Conservation (phyloP, 257 asterid genomes). For the Petunia axillaris region DNA sequence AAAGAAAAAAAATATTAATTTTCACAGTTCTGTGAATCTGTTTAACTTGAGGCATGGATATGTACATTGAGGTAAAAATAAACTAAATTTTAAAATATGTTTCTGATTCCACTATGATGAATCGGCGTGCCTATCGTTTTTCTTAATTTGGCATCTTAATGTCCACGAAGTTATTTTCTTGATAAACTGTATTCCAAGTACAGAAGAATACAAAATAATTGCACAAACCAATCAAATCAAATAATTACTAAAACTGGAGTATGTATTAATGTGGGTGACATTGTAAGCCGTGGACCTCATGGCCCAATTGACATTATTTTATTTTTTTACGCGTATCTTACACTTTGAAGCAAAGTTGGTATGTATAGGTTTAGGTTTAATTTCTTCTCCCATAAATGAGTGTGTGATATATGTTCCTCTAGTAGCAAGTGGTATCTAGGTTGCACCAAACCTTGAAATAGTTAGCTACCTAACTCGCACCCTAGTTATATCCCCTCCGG, state of each 20-base stretch:
- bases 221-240: background rate
- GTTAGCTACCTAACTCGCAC: background rate
- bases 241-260: background rate
- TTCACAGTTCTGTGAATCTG: background rate
- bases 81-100: background rate
- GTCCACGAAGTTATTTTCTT: background rate
- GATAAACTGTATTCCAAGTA: background rate
- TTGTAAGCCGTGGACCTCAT: background rate
- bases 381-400: background rate
- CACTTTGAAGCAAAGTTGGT: background rate
- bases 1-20: background rate
- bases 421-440: background rate
- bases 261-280: background rate
- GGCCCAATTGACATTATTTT: slow-evolving; percentile 14
- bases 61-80: background rate
- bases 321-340: background rate
- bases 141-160: slow-evolving; percentile 19
- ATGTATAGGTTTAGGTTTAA: background rate
- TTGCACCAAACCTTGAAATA: background rate
- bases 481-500: background rate
- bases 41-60: background rate
- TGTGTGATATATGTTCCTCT: background rate
- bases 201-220: slow-evolving; percentile 1
- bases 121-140: background rate
- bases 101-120: slow-evolving; percentile 18